Evolutionary conservation across 2,329 filamentous ascomycete genomes (phyloP), one percentile per base, ranked within the genome.

Genomic region (Penicillium brevicompactum): DNA sequence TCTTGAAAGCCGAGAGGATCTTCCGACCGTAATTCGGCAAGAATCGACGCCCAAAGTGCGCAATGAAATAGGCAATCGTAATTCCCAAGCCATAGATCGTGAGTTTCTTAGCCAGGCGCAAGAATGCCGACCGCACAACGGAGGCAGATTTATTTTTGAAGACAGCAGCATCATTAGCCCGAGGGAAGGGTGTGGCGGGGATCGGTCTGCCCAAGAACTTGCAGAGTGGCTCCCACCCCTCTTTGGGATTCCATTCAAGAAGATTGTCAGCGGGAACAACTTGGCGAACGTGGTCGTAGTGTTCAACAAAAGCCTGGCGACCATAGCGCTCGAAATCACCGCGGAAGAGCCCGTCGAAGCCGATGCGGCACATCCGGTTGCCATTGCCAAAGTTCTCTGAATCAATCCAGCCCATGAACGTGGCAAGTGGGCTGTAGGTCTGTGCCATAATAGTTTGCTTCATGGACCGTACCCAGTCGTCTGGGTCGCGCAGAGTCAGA

Each of bases 221-320:
- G 58, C 78, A 80, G 22, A 82, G 63, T 9, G 75, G 74, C 34
- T 67, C 70, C 78, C 78, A 81, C 1, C 76, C 77, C 34, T 79
- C 72, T 31, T 69, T 53, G 1, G 68, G 57, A 46, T 66, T 52
- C 44, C 61, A 74, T 51, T 73, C 68, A 34, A 70, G 53, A 31
- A 72, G 41, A 13, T 59, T 56, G 16, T 66, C 61, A 13, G 49
- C 44, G 5, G 65, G 55, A n/a, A 69, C 57, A 9, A 64, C 52
- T 2, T 34, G 16, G 16, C 62, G 55, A 2, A 70, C 59, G 6
- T 51, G 45, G 1, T 57, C 59, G 46, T 67, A 63, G 52, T 69
- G 65, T 27, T 60, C 53, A 3, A 55, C 13, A 30, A 61, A 62
- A 9, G 57, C 53, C 46, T 49, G 22, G 31, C 55, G 47, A 22